Evolutionary conservation across 2,329 filamentous ascomycete species (phyloP).

Genomic region (Trichocomaceae sp.): DNA sequence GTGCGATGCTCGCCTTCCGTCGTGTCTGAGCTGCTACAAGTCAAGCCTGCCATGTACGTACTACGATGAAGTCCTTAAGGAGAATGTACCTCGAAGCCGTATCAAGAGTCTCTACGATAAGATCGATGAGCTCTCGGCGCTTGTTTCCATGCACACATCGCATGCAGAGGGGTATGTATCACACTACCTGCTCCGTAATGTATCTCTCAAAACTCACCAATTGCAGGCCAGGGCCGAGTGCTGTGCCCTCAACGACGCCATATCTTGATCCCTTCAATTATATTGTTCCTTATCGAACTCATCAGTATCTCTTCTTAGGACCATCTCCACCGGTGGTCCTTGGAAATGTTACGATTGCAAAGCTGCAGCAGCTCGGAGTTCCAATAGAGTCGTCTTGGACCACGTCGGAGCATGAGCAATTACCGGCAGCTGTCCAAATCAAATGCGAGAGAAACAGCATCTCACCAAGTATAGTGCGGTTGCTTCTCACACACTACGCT

Average conservation of each 20-base stretch:
- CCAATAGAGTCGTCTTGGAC: not conserved
- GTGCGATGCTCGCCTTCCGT: slow-evolving; percentile 5
- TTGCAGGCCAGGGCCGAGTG: not conserved
- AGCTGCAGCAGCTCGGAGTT: not conserved
- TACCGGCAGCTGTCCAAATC: not conserved
- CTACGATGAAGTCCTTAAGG: not conserved
- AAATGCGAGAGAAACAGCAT: not conserved
- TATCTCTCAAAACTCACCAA: not conserved
- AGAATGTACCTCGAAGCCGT: not conserved
- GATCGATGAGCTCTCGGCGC: not conserved
- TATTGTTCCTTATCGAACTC: not conserved
- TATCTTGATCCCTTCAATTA: not conserved
- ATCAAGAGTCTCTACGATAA: not conserved
- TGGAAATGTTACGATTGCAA: not conserved
- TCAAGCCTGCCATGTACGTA: not conserved
- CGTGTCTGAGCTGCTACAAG: slow-evolving; percentile 2
- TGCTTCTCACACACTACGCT: not conserved
- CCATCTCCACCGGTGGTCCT: not conserved
- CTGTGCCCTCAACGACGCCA: not conserved
- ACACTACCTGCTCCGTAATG: not conserved
- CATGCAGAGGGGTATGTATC: not conserved
- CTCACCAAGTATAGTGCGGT: not conserved
- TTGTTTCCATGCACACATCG: not conserved
- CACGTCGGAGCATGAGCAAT: not conserved
- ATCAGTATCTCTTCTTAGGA: not conserved